These are phyloP conservation scores for Toxoplasma gondii DNA, from an alignment of 169 alveolate species.

Conservation along the genomic window DNA sequence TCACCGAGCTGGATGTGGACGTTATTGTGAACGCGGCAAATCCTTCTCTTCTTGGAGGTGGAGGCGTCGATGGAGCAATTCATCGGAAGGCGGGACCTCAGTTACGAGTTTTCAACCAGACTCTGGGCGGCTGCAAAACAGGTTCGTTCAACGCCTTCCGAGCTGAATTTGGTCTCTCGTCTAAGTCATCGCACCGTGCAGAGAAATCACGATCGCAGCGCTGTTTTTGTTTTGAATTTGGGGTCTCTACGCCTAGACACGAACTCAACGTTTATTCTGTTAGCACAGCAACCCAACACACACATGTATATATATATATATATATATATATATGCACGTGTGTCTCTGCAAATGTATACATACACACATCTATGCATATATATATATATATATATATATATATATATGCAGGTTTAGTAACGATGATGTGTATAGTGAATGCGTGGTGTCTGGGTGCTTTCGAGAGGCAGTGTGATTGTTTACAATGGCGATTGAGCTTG, in stretches of 20 bases:
- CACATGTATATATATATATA: background rate
- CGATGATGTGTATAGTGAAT: too few species aligned
- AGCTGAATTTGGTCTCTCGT: background rate
- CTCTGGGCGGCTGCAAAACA: slow-evolving; percentile 44
- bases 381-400: too few species aligned
- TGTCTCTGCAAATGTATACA: too few species aligned
- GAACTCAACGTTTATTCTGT: background rate
- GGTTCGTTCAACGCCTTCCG: background rate
- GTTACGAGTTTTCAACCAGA: slow-evolving; percentile 54
- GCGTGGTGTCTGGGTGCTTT: too few species aligned
- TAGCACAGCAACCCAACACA: too few species aligned
- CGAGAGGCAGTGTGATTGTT: too few species aligned
- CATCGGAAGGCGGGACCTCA: slow-evolving; percentile 36
- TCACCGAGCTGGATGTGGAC: slow-evolving; percentile 70
- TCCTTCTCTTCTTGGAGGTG: slow-evolving; percentile 70
- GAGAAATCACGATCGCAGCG: background rate
- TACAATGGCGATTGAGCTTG: too few species aligned
- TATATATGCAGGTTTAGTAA: too few species aligned
- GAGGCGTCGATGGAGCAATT: slow-evolving; percentile 80
- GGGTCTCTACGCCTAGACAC: background rate
- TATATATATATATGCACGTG: background rate
- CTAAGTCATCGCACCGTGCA: background rate
- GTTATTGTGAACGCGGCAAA: slow-evolving; percentile 81
- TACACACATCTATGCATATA: too few species aligned
- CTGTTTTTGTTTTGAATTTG: background rate